phyloP scores from a whole-genome alignment of 306 rosid genomes.

The Ceratonia siliqua region DNA sequence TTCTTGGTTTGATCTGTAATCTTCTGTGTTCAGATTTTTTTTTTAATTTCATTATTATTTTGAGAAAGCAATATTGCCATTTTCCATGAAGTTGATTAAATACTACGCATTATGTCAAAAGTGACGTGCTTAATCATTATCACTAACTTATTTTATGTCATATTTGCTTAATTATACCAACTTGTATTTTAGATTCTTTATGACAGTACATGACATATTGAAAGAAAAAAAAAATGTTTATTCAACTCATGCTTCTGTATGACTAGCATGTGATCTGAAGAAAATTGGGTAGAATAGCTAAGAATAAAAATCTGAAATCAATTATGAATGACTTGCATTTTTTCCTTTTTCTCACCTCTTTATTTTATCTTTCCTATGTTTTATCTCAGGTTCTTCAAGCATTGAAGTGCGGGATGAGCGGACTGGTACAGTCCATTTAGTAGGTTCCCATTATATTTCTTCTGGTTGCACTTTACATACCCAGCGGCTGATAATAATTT shows the following conservation, averaged over 20 bases:
- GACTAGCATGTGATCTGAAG: background rate
- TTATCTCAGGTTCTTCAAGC: constrained; percentile 84
- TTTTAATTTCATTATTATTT: background rate
- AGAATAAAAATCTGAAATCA: constrained; percentile 3
- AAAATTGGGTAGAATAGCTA: background rate
- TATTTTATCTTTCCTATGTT: constrained; percentile 32
- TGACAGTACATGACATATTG: background rate
- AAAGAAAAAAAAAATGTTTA: background rate
- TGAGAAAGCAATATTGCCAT: background rate
- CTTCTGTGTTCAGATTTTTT: background rate
- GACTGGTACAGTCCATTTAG: constrained; percentile 93
- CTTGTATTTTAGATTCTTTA: background rate
- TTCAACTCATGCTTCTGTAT: background rate
- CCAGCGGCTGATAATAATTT: constrained; percentile 39
- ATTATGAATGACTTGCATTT: constrained; percentile 12
- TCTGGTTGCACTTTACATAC: constrained; percentile 49
- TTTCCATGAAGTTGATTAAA: background rate
- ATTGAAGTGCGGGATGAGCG: constrained; percentile 82
- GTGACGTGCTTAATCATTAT: background rate
- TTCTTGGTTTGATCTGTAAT: background rate
- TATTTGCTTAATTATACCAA: background rate
- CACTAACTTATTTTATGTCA: background rate
- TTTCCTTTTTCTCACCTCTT: background rate
- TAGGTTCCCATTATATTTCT: constrained; percentile 70
- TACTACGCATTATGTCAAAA: background rate